Evolutionary conservation across 116 monocot species (phyloP), one percentile per base, ranked within the genome.

Genomic region (Thalassia testudinum): DNA sequence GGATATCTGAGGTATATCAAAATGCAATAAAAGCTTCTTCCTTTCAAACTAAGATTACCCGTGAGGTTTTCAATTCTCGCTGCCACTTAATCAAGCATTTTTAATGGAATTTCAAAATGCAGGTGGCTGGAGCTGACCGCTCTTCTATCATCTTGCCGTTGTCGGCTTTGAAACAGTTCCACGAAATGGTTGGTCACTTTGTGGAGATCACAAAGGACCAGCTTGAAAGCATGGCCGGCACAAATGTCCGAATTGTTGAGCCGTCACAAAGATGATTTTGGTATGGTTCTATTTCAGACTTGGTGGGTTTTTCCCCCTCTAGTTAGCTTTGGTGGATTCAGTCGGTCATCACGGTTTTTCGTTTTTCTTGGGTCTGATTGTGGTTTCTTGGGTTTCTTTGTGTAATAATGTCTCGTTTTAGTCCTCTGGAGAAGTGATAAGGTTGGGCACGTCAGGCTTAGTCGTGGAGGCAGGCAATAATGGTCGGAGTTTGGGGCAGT

Each of bases 101-200:
- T 3, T 34, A 34, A 34, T 10, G 10, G 30, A 34, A 34, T 10
- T 34, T 60, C 10, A 54, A 27, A 63, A 43, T n/a, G 15, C 70
- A 85, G 85, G 85, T 91, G n/a, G 80, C 92, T 38, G 92, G 86
- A 26, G 62, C 86, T 23, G 92, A 92, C 62, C 86, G 92, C 27
- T 92, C 92, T 15, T 86, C 92, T 0, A 92, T 92, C 64, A 92
- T 92, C 60, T 72, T 86, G 21, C 92, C 92, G 0, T 26, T 92
- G 13, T 83, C 92, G n/a, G 87, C 82, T 5, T 58, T 80, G 52
- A 83, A 65, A 68, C 83, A 80, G 59, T 92, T 92, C 61, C 73
- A 92, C 45, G 92, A 92, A 61, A 71, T 83, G 70, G 42, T 87
- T 21, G 82, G 83, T n/a, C 77, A 87, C 68, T 92, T 92, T 65